Base-by-base conservation (phyloP, 1,284 basidiomycete genomes). In the Moesziomyces globuligerus region DNA sequence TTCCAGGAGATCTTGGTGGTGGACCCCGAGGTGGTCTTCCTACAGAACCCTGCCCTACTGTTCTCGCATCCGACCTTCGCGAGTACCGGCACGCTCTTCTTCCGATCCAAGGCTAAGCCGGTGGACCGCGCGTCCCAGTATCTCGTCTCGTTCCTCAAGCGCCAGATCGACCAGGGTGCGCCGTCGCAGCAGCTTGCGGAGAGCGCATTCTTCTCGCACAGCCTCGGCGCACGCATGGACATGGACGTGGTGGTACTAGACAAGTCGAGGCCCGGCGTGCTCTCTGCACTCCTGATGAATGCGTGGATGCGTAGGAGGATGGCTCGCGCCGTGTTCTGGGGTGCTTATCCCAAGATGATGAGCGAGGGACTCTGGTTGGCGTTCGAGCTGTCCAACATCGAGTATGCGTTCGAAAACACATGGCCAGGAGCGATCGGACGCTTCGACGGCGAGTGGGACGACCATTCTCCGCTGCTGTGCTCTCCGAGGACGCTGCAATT, bases 111-210 rank as follows among this genome's bases (percentile, higher is more conserved):
- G 29, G 59, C 59, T 2, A 57, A 51, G 29, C 54, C 59, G n/a
- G 66, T 53, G 25, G 59, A 62, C 44, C 47, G 45, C 13, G 50
- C 40, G 4, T 62, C 66, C 2, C 66, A 69, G 37, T 69, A 51
- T 41, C 59, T 69, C 25, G 50, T 69, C 41, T 53, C 66, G 15
- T 69, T 69, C 48, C 53, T 69, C 55, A 69, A 69, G 37, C 66
- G 66, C 13, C 66, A 69, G 29, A 58, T 69, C 37, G 66, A 69
- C 28, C 59, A 58, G 20, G 66, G 66, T 6, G 17, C 26, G 6
- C 66, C 66, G 3, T 62, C 59, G 7, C 32, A 46, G 41, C 46
- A 62, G 44, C 55, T 69, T 10, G 44, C 47, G 0, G 59, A 62
- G 17, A 62, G 59, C 25, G 54, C 54, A 2, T 69, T 69, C 32